phyloP scores from a whole-genome alignment of 805 yeast species.

The Candida vartiovaarae region DNA sequence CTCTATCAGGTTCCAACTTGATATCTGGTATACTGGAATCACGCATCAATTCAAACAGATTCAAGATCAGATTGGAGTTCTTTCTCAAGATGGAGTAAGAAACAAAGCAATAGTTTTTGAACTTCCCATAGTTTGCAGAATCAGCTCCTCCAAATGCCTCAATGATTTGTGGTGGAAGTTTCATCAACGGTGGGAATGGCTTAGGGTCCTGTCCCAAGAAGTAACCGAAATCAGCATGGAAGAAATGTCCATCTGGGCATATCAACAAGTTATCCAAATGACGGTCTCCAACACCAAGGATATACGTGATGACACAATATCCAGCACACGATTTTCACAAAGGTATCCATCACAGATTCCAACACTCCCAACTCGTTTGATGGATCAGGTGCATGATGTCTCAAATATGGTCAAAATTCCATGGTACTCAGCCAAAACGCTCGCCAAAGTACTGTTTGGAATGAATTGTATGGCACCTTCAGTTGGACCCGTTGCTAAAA shows the following conservation, averaged over 20 bases:
- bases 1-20: slow-evolving; percentile 74
- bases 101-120: slow-evolving; percentile 90
- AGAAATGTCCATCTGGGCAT: slow-evolving; percentile 80
- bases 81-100: slow-evolving; percentile 86
- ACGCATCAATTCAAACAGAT: slow-evolving; percentile 88
- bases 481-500: slow-evolving; percentile 81
- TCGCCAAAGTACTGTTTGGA: slow-evolving; percentile 86
- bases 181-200: slow-evolving; percentile 98
- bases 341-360: slow-evolving; percentile 78
- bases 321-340: slow-evolving; percentile 95
- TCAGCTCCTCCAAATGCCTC: slow-evolving; percentile 97
- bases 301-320: slow-evolving; percentile 90
- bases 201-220: slow-evolving; percentile 96
- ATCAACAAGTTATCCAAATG: slow-evolving; percentile 86
- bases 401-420: slow-evolving; percentile 70
- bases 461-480: slow-evolving; percentile 94
- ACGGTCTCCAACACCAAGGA: slow-evolving; percentile 95
- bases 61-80: slow-evolving; percentile 82
- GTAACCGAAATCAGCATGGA: slow-evolving; percentile 98
- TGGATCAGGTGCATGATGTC: slow-evolving; percentile 54
- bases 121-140: slow-evolving; percentile 78
- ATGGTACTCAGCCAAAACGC: slow-evolving; percentile 64
- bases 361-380: slow-evolving; percentile 28
- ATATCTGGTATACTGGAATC: slow-evolving; percentile 91
- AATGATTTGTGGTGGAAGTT: slow-evolving; percentile 89